These are phyloP conservation scores for Papilionanthe hybrid DNA, from an alignment of 116 monocot species.

Conservation along the genomic window DNA sequence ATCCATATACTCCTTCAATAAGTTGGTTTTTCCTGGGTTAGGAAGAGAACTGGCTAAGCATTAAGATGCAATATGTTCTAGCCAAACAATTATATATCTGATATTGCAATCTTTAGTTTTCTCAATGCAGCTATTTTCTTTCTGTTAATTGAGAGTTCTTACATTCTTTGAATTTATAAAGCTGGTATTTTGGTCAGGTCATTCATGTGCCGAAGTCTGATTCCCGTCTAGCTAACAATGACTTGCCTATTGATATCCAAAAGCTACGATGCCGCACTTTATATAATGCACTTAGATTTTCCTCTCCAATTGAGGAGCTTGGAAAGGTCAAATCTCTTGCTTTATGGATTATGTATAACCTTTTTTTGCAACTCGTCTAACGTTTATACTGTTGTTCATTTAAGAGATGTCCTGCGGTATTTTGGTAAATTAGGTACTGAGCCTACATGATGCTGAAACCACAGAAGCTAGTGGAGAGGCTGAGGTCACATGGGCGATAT, in stretches of 20 bases:
- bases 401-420: constrained; percentile 51
- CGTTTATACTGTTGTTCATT: constrained; percentile 23
- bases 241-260: constrained; percentile 86
- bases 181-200: constrained; percentile 37
- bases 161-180: not conserved
- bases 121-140: not conserved
- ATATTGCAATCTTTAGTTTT: not conserved
- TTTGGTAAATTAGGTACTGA: constrained; percentile 86
- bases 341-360: not conserved
- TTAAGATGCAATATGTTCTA: no score
- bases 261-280: constrained; percentile 76
- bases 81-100: not conserved
- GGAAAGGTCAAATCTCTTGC: constrained; percentile 53
- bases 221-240: constrained; percentile 93
- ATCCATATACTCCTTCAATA: not conserved
- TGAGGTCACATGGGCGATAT: constrained; percentile 58
- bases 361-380: not conserved
- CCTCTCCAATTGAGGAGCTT: constrained; percentile 71
- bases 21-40: not conserved
- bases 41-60: no score
- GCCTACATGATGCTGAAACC: constrained; percentile 66
- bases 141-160: not conserved
- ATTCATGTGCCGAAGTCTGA: constrained; percentile 94
- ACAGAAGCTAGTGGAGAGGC: constrained; percentile 92
- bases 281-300: constrained; percentile 78